Base-by-base conservation (phyloP, 768 basidiomycete species). In the Collybia mongolica region DNA sequence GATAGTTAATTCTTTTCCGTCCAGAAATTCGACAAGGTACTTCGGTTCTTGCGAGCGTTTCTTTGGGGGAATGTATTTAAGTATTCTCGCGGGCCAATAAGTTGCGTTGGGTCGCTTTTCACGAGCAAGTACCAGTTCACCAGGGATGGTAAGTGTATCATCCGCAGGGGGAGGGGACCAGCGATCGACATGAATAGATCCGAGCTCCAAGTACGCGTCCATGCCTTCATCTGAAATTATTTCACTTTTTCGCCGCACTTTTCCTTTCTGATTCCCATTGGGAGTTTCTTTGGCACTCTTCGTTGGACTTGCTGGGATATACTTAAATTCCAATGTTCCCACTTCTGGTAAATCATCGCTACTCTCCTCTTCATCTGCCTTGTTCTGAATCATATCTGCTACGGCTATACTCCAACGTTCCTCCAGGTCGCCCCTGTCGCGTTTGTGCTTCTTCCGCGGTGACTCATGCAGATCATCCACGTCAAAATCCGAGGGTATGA, bases 1-100 rank as follows among this genome's bases (percentile, higher is more conserved):
- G 7, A 84, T 63, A 6, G 65, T 52, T 50, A 67, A 62, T 38
- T 65, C 53, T 3, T 62, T 70, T 2, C 72, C 74, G 49, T 89
- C 88, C 54, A 88, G 68, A 66, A 79, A 91, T n/a, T 70, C 64
- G 5, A 88, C 68, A 19, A 54, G 60, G 61, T 88, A 92, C 58
- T 69, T 76, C 15, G 62, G 64, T 40, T 65, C 56, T 43, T 64
- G 58, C 17, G 39, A 62, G 2, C 65, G 63, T 20, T 66, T 67
- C 41, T 58, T 68, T 4, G 82, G 74, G 11, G 73, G 71, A 19
- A 79, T 49, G 56, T 83, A 88, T 0, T 58, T 68, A 8, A 83
- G 57, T 36, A 91, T 66, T 60, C 70, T 70, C 1, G 84, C 89
- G 2, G 89, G 87, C 89, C 89, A 92, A 57, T 83, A 84, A 14